Conservation (phyloP, 179 eudicot species). For the Spinacia oleracea region DNA sequence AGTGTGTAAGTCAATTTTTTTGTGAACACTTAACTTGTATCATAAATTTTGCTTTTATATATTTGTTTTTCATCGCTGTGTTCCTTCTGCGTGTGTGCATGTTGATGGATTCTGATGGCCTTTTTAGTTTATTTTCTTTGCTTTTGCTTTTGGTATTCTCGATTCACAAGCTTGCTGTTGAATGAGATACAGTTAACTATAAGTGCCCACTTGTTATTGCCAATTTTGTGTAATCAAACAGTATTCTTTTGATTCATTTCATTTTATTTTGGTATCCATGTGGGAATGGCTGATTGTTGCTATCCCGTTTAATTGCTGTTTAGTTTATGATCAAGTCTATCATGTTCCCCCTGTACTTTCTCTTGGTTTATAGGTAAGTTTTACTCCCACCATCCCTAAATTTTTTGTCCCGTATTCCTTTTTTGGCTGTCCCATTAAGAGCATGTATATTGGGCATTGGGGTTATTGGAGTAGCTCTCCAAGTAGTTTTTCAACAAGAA, state of each 20-base stretch:
- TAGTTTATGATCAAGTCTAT: background rate
- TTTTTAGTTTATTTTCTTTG: background rate
- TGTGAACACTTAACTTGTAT: background rate
- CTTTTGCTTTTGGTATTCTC: background rate
- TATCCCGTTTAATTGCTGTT: background rate
- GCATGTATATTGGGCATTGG: no score
- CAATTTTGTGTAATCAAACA: background rate
- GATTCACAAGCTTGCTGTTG: background rate
- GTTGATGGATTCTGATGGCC: background rate
- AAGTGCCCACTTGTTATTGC: background rate
- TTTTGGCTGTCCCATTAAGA: no score
- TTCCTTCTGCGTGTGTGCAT: background rate
- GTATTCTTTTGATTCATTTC: background rate
- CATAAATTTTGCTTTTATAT: background rate
- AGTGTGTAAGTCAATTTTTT: conserved; percentile 69
- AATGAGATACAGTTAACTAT: background rate
- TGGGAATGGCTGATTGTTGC: background rate
- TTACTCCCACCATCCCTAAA: no score
- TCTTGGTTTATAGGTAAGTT: background rate
- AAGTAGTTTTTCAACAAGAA: no score
- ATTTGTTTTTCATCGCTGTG: background rate
- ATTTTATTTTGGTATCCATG: background rate
- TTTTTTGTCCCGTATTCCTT: no score
- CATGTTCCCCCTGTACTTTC: background rate
- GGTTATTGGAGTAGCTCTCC: no score